Evolutionary conservation across 2,329 filamentous ascomycete species (phyloP), one percentile per base, ranked within the genome.

Genomic region (Ophiostoma quercus): DNA sequence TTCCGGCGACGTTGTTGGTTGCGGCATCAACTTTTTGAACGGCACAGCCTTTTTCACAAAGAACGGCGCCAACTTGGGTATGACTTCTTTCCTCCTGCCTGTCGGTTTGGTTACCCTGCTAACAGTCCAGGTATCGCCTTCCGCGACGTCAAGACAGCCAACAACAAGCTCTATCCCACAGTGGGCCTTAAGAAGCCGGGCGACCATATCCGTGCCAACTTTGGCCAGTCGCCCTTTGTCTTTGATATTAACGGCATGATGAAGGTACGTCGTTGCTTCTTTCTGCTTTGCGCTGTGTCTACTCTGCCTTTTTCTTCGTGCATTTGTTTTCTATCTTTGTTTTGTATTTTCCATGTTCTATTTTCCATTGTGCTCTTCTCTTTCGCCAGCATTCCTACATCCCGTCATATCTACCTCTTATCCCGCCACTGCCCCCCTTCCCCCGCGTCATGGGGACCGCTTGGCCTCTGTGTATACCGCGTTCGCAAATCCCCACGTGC

Each of bases 211-310:
- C 79, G 82, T 71, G 85, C 83, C 73, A 91, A 91, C 76, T 90
- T 91, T 79, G 88, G 88, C 66, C 87, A 90, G 78, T 86, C 85
- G 68, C 90, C 91, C 3, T 98, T 98, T 78, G 85, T 92, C 63
- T 99, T 90, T 80, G 92, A 97, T 77, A 98, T 99, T 74, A 92
- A 97, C 78, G 86, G 87, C 71, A 87, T 95, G 84, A 90, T 97
- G 82, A 85, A 85, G 82, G 91, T 65, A 65, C 62, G 62, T 39
- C 91, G 51, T n/a, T 39, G 22, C 1, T 5, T 39, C 25, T 67
- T n/a, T 25, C 57, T 14, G 3, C 14, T 43, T 29, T 34, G n/a
- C 43, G 54, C 19, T 19, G 16, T 47, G 43, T 47, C 19, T n/a
- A n/a, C 5, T 16, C 39, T 41, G 5, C 39, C 39, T 34, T 34